A percentile compares a stretch with the other conserved stretches of the same genome.
Evolutionary conservation across 75 land plant genomes (phyloP).

Genomic region (Cupressus sempervirens): DNA sequence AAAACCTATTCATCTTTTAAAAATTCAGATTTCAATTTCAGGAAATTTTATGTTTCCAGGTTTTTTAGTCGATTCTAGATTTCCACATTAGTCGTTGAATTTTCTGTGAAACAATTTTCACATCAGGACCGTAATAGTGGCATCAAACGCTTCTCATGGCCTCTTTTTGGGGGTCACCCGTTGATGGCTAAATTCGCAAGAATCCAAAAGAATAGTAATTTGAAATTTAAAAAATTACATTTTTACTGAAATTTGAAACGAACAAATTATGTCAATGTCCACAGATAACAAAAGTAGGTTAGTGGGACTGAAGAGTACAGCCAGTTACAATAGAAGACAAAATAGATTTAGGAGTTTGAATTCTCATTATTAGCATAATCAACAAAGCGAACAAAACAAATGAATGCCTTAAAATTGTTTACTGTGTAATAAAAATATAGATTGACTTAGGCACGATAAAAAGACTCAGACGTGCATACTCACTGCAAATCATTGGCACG

Average conservation of each 20-base stretch:
- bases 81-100: background rate
- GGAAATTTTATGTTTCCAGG: background rate
- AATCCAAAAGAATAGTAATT: background rate
- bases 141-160: background rate
- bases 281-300: background rate
- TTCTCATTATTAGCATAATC: background rate
- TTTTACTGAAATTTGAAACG: background rate
- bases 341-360: background rate
- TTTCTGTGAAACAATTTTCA: background rate
- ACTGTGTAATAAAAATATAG: background rate
- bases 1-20: background rate
- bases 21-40: background rate
- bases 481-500: constrained; percentile 95
- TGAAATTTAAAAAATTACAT: background rate
- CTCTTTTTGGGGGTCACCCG: background rate
- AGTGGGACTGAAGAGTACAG: background rate
- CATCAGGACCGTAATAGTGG: background rate
- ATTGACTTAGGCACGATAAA: background rate
- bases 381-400: background rate
- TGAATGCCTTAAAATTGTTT: background rate
- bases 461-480: constrained; percentile 18
- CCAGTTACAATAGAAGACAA: background rate
- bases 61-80: background rate
- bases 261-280: background rate
- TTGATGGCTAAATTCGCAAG: background rate